Conservation (phyloP, 176 grass and related monocot genomes). For the Stipa capillata region DNA sequence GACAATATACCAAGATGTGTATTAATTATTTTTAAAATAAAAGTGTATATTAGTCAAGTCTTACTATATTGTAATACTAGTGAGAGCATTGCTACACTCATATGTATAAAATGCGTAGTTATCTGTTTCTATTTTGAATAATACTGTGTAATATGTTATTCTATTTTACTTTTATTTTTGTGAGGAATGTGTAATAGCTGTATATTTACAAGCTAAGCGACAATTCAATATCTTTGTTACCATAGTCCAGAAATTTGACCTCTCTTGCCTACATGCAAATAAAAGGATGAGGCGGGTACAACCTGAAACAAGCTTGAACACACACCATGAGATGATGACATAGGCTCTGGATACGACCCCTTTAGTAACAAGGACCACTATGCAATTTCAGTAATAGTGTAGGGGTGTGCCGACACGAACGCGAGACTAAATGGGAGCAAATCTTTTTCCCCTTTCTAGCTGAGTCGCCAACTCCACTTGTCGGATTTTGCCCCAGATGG, state of each 20-base stretch:
- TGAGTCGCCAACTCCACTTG: constrained; percentile 30
- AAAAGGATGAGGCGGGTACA: not conserved
- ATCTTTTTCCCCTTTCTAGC: constrained; percentile 26
- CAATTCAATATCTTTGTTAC: not conserved
- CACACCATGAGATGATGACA: not conserved
- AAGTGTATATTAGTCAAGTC: too few relatives aligned
- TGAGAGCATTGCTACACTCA: too few relatives aligned
- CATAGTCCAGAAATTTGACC: not conserved
- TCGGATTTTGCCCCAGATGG: constrained; percentile 30
- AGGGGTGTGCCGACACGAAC: not conserved
- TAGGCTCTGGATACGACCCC: not conserved
- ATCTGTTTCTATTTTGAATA: too few relatives aligned
- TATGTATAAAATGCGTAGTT: too few relatives aligned
- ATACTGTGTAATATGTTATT: too few relatives aligned
- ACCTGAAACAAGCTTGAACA: not conserved
- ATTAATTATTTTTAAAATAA: too few relatives aligned
- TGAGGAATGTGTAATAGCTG: too few relatives aligned
- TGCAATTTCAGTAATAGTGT: not conserved
- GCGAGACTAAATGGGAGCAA: constrained; percentile 17
- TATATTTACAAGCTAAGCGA: not conserved
- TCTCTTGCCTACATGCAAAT: not conserved
- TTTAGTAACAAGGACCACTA: not conserved
- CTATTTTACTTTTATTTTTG: too few relatives aligned
- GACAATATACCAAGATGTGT: too few relatives aligned
- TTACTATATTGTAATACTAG: too few relatives aligned